phyloP scores from a whole-genome alignment of 106 monocot genomes.

The Dioscorea zingiberensis region DNA sequence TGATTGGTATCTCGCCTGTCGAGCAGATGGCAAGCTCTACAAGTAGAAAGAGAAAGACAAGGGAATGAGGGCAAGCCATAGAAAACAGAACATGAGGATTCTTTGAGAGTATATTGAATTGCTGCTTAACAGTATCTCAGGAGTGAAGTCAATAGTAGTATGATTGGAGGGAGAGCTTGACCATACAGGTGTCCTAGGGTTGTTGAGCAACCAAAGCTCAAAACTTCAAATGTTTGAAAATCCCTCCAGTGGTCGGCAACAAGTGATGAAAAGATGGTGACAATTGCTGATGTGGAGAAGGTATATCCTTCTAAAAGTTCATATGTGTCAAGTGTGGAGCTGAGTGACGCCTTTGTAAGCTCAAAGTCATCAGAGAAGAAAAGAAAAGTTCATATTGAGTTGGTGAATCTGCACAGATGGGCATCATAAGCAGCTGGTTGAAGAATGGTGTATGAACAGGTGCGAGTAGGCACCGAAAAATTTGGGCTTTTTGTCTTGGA shows the following conservation, averaged over 20 bases:
- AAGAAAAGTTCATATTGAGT: too few species aligned
- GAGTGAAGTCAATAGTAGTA: not conserved
- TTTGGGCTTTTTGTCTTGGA: too few species aligned
- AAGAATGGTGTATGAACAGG: too few species aligned
- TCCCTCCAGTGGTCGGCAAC: slow-evolving; percentile 5
- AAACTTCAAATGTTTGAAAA: slow-evolving; percentile 5
- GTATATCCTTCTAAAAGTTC: too few species aligned
- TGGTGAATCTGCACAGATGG: too few species aligned
- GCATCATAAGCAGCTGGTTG: too few species aligned
- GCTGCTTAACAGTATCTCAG: too few species aligned
- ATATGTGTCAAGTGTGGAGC: too few species aligned
- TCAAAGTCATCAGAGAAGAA: too few species aligned
- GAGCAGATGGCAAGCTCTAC: not conserved
- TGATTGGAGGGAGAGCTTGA: not conserved
- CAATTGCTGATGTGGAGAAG: not conserved
- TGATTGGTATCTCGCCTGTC: slow-evolving; percentile 9
- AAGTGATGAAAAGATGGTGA: not conserved
- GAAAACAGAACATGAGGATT: not conserved
- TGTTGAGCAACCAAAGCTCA: slow-evolving; percentile 4
- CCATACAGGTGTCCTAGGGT: not conserved
- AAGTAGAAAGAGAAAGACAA: slow-evolving; percentile 1
- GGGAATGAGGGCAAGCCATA: not conserved
- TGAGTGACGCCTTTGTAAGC: too few species aligned
- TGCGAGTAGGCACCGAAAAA: too few species aligned
- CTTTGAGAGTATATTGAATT: too few species aligned